Evolutionary conservation across 1,284 basidiomycete species (phyloP), one percentile per base, ranked within the genome.

Genomic region (Ustilago nuda): DNA sequence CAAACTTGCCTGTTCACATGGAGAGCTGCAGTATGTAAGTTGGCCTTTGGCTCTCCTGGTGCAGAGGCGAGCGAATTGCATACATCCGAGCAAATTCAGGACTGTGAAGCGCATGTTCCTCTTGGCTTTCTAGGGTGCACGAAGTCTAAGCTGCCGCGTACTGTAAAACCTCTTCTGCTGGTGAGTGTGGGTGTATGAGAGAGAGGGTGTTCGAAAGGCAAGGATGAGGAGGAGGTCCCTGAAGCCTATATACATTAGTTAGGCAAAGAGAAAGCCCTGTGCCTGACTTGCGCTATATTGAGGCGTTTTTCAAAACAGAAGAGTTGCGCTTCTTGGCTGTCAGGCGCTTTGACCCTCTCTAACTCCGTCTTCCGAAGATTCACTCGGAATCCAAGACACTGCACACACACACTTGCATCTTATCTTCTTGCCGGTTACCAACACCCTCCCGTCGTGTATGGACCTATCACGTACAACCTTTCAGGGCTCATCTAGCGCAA

Each of bases 321-420:
- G 17, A 46, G 4, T 27, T 17, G 39, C 12, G 48, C 13, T 50
- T 50, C 48, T 43, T 41, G 39, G 13, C 11, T 41, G 12, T 7
- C 43, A 19, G 7, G 43, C 19, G 43, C 43, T 45, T 41, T 41
- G 39, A 41, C 39, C 39, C 6, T 17, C 15, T 41, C 39, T 17
- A 27, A 27, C 43, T 19, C 43, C 43, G 43, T 45, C 43, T 45
- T 45, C 43, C 43, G 43, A 45, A 45, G 43, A 45, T 45, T 15
- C 43, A 15, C 17, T 19, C 17, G 8, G 19, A 19, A 8, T 15
- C n/a, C 43, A 45, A 45, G 19, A 27, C 23, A 27, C 23, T 17
- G 23, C 43, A 45, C 7, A n/a, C 7, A n/a, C 43, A 11, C 43
- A 19, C 43, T 45, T n/a, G 7, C n/a, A n/a, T 8, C 1, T 19